Conservation (phyloP, 495 filamentous ascomycete species). For the Trichoderma virens region DNA sequence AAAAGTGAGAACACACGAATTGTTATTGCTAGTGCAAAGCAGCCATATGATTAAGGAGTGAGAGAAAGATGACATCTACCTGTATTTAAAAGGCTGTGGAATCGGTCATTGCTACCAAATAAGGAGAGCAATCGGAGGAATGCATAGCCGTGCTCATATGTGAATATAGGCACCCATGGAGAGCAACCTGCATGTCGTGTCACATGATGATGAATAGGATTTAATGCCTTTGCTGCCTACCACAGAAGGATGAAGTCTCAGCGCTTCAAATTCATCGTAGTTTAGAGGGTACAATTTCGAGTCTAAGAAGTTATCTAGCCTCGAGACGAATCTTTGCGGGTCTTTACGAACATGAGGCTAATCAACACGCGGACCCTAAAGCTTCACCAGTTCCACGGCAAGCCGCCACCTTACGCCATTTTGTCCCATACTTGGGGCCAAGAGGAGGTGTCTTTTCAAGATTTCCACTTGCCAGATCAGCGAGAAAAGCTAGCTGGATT, state of each 20-base stretch:
- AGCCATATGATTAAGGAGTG: no score
- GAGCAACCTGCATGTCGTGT: not conserved
- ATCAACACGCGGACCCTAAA: conserved; percentile 12
- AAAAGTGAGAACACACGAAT: no score
- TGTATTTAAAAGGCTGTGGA: no score
- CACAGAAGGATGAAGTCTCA: not conserved
- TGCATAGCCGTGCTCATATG: not conserved
- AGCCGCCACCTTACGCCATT: conserved; percentile 15
- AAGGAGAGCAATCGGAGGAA: no score
- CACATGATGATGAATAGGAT: not conserved
- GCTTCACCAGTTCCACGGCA: conserved; percentile 9
- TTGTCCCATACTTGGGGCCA: conserved; percentile 19
- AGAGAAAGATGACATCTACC: no score
- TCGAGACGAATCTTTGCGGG: not conserved
- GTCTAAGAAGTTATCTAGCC: not conserved
- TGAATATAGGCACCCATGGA: not conserved
- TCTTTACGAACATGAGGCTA: conserved; percentile 13
- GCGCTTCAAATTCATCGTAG: not conserved
- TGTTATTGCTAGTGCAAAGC: no score
- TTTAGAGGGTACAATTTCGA: not conserved
- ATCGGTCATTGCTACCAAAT: no score
- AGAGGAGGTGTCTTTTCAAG: conserved; percentile 19
- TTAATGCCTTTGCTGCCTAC: not conserved
- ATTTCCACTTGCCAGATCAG: conserved; percentile 5
- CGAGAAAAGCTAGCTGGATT: conserved; percentile 12